Percentiles rank a stretch among this genome's conserved stretches.
Evolutionary conservation across 345 rosid genomes (phyloP).

Genomic region (Luvunga scandens): DNA sequence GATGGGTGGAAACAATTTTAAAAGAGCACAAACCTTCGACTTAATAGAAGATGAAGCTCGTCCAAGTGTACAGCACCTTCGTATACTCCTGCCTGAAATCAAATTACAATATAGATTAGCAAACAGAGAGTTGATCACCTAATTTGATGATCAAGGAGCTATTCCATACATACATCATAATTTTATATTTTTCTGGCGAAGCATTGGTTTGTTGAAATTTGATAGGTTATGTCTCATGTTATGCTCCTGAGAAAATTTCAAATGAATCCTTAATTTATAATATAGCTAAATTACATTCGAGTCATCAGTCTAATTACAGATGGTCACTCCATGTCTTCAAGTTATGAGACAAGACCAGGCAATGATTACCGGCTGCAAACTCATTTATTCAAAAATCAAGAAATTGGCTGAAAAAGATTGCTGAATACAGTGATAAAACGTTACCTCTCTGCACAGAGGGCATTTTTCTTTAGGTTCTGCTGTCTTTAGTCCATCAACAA

Average conservation of each 20-base stretch:
- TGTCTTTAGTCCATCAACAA: constrained; percentile 68
- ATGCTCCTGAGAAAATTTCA: not conserved
- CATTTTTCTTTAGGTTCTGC: constrained; percentile 71
- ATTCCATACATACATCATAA: too few species aligned
- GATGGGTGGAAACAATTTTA: not conserved
- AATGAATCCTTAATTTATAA: not conserved
- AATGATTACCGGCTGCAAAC: not conserved
- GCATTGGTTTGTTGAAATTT: not conserved
- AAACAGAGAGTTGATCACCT: not conserved
- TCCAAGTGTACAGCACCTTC: constrained; percentile 78
- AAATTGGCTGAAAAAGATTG: not conserved
- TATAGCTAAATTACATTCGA: not conserved
- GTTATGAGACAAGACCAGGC: not conserved
- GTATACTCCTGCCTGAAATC: constrained; percentile 54
- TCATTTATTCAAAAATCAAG: not conserved
- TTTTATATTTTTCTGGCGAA: not conserved
- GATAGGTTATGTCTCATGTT: not conserved
- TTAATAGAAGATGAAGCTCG: constrained; percentile 63
- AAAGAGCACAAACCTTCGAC: constrained; percentile 51
- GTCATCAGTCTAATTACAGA: not conserved
- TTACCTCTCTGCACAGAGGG: constrained; percentile 88
- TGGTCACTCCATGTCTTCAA: not conserved
- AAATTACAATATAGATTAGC: not conserved
- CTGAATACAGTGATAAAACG: not conserved
- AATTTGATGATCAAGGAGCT: not conserved